phyloP scores from a whole-genome alignment of 495 filamentous ascomycete species.

The Talaromyces proteolyticus region DNA sequence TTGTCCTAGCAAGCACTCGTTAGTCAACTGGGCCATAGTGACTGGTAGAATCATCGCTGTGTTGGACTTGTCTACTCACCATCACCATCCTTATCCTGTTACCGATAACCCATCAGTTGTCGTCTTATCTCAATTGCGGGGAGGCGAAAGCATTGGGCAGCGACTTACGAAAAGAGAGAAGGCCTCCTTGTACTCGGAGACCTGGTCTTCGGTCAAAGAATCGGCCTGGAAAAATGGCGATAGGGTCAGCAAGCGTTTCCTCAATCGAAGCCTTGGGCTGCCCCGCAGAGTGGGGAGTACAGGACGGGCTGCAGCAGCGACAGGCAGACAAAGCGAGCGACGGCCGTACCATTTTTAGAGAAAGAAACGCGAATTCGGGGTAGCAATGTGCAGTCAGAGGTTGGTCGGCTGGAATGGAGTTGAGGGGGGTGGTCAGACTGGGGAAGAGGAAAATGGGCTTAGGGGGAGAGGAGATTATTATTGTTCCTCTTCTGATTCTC shows the following conservation, averaged over 20 bases:
- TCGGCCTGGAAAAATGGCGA: constrained; percentile 58
- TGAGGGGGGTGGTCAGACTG: neutral
- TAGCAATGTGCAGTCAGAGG: no score
- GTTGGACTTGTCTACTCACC: constrained; percentile 57
- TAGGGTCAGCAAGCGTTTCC: neutral
- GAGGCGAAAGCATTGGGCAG: neutral
- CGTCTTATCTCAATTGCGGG: neutral
- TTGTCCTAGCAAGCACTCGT: constrained; percentile 59
- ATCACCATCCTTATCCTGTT: constrained; percentile 99
- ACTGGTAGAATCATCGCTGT: neutral
- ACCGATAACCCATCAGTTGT: constrained; percentile 5
- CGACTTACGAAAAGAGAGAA: constrained; percentile 98
- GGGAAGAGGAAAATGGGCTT: constrained; percentile 3
- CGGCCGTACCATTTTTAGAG: constrained; percentile 28
- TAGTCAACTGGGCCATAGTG: neutral
- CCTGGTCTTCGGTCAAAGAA: constrained; percentile 96
- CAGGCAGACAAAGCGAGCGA: neutral
- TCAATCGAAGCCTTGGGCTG: constrained; percentile 11
- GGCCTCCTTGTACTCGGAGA: constrained; percentile 99
- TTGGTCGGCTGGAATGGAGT: no score
- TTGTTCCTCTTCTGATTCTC: neutral
- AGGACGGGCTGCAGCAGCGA: constrained; percentile 2
- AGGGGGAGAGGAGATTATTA: neutral
- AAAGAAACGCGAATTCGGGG: constrained; percentile 1
- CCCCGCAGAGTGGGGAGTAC: constrained; percentile 35